Evolutionary conservation across 176 grass and related monocot species (phyloP).

Genomic region (Carex cristatella): DNA sequence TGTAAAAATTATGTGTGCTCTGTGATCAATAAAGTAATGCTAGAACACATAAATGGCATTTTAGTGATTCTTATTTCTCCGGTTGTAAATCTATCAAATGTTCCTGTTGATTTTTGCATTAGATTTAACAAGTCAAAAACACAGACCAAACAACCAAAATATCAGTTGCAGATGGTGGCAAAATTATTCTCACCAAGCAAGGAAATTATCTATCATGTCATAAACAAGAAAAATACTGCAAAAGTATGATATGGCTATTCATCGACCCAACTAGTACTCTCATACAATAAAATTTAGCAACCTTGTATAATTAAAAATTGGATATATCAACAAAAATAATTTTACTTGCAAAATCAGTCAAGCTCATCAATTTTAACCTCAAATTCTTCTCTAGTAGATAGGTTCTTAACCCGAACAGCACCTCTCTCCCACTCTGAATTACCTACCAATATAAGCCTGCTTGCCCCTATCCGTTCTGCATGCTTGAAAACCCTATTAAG

Average conservation of each 20-base stretch:
- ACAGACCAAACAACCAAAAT: not conserved
- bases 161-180: not conserved
- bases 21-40: conserved; percentile 9
- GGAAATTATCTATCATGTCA: not conserved
- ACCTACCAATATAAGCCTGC: conserved; percentile 80
- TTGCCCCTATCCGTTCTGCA: conserved; percentile 74
- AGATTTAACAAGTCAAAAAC: not conserved
- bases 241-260: not conserved
- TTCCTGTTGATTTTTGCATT: not conserved
- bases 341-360: conserved; percentile 30
- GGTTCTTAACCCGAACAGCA: conserved; percentile 75
- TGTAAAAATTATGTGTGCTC: conserved; percentile 14
- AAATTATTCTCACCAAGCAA: not conserved
- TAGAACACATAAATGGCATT: not conserved
- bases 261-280: not conserved
- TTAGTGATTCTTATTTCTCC: not conserved
- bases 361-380: conserved; percentile 68
- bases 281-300: conserved; percentile 3
- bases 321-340: not conserved
- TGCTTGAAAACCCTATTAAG: conserved; percentile 86
- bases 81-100: not conserved
- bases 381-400: conserved; percentile 89
- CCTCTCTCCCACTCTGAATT: conserved; percentile 80
- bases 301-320: no score
- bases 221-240: not conserved